Conservation (phyloP, 1,284 basidiomycete genomes). For the Coniferiporia sulphurascens region DNA sequence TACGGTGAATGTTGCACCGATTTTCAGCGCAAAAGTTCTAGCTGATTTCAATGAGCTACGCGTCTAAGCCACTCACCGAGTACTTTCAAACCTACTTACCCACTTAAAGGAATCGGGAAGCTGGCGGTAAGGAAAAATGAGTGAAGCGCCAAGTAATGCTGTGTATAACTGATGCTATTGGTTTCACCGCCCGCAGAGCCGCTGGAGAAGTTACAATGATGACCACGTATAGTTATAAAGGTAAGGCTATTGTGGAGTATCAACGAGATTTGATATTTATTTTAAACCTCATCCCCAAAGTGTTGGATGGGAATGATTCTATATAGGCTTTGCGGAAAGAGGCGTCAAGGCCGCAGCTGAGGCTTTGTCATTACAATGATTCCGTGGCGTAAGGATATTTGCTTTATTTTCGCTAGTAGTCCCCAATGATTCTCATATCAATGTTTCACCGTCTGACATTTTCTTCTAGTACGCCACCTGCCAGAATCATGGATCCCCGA, state of each 20-base stretch:
- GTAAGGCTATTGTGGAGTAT: not conserved
- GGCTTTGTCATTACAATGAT: conserved; percentile 16
- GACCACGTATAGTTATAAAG: conserved; percentile 10
- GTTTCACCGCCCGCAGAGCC: not conserved
- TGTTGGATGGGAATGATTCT: conserved; percentile 4
- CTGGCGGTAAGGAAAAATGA: not conserved
- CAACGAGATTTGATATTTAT: not conserved
- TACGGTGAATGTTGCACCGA: conserved; percentile 23
- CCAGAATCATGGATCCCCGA: conserved; percentile 23
- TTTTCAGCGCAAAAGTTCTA: conserved; percentile 15
- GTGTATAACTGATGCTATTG: not conserved
- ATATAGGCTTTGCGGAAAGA: conserved; percentile 11
- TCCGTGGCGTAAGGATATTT: conserved; percentile 6
- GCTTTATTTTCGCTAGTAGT: not conserved
- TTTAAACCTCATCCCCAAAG: not conserved
- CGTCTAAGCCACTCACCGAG: conserved; percentile 1
- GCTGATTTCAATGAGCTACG: not conserved
- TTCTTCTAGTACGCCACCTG: conserved; percentile 17
- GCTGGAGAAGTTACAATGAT: conserved; percentile 8
- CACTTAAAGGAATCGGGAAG: conserved; percentile 1
- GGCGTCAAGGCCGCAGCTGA: conserved; percentile 14
- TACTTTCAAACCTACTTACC: conserved; percentile 4
- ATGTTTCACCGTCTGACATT: not conserved
- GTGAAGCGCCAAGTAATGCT: not conserved
- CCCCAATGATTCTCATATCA: not conserved